A percentile compares a stretch with the other conserved stretches of the same genome.
These are phyloP conservation scores for Pythium periplocum DNA, from an alignment of 352 stramenopile species.

Conservation along the genomic window DNA sequence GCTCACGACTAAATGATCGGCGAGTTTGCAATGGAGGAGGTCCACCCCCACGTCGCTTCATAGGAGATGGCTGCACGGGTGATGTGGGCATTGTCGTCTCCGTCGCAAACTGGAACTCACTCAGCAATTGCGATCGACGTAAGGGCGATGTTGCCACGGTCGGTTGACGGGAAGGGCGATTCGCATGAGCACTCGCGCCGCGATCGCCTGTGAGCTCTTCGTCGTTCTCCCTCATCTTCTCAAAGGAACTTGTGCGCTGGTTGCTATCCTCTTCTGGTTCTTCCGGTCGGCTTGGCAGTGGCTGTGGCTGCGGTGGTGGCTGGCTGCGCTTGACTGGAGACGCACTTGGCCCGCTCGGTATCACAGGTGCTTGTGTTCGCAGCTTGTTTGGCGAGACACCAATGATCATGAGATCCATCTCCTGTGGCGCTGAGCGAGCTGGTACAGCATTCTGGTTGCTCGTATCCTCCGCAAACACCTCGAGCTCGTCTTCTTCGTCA, in stretches of 20 bases:
- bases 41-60: slow-evolving; percentile 18
- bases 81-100: slow-evolving; percentile 8
- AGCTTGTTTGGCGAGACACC: slow-evolving; percentile 33
- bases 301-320: background rate
- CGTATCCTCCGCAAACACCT: slow-evolving; percentile 29
- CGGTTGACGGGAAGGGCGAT: slow-evolving; percentile 7
- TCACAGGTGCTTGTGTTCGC: background rate
- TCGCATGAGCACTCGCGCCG: slow-evolving; percentile 15
- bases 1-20: slow-evolving; percentile 22
- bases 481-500: slow-evolving; percentile 34
- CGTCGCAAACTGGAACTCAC: slow-evolving; percentile 33
- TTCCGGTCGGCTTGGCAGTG: background rate
- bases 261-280: background rate
- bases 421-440: slow-evolving; percentile 3
- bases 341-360: slow-evolving; percentile 3
- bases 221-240: slow-evolving; percentile 1
- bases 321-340: slow-evolving; percentile 24
- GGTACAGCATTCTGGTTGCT: slow-evolving; percentile 3
- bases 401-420: slow-evolving; percentile 32
- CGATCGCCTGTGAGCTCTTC: slow-evolving; percentile 13
- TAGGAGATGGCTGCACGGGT: slow-evolving; percentile 15
- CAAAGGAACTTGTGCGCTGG: background rate
- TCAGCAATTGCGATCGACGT: slow-evolving; percentile 21
- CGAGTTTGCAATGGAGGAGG: slow-evolving; percentile 11
- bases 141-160: slow-evolving; percentile 5